phyloP scores from a whole-genome alignment of 495 filamentous ascomycete genomes.

The Articulospora tetracladia region DNA sequence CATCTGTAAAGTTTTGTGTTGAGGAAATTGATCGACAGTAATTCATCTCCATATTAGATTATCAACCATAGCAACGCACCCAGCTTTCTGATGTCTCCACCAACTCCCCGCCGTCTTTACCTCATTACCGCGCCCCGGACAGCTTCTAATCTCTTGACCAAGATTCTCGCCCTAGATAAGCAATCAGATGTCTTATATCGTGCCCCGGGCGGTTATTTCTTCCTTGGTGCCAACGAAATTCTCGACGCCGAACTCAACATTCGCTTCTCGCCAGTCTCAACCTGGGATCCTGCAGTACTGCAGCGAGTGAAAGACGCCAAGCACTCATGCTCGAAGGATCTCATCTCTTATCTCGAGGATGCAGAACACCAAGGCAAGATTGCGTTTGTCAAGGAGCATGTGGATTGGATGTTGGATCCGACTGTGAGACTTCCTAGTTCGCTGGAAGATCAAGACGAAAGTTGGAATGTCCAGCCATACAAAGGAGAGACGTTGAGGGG shows the following conservation, averaged over 20 bases:
- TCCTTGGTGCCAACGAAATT: background rate
- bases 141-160: slow-evolving; percentile 38
- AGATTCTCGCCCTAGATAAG: slow-evolving; percentile 34
- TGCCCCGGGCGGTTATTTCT: background rate
- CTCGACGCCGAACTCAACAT: background rate
- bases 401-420: slow-evolving; percentile 22
- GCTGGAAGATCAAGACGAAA: background rate
- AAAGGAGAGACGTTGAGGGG: slow-evolving; percentile 22
- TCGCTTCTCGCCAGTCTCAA: background rate
- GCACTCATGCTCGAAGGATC: slow-evolving; percentile 16
- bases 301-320: background rate
- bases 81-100: background rate
- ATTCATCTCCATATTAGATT: background rate
- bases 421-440: slow-evolving; percentile 11
- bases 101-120: background rate
- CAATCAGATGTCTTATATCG: slow-evolving; percentile 26
- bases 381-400: slow-evolving; percentile 40
- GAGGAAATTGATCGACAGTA: background rate
- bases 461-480: background rate
- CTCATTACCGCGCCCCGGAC: slow-evolving; percentile 38
- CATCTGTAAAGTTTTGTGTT: background rate
- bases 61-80: background rate
- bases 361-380: slow-evolving; percentile 28
- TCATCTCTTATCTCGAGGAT: slow-evolving; percentile 27
- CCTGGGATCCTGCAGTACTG: background rate